Evolutionary conservation across 805 yeast genomes (phyloP).

Genomic region (Jamesozyma gamospora): DNA sequence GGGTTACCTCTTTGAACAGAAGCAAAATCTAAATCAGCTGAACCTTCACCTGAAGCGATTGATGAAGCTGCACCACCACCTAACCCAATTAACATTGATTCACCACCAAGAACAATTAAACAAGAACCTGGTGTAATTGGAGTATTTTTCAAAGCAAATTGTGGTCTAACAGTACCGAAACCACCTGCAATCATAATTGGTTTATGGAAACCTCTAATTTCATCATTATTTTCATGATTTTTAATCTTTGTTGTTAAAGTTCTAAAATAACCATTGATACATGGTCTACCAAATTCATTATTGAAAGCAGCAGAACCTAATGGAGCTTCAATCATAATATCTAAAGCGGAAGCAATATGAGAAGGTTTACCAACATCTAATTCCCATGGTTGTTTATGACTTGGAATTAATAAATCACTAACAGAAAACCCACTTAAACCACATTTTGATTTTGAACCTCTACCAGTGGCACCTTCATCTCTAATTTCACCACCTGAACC

Average conservation of each 20-base stretch:
- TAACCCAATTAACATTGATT: slow-evolving; percentile 92
- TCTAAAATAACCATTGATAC: slow-evolving; percentile 92
- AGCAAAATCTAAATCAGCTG: slow-evolving; percentile 94
- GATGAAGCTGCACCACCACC: slow-evolving; percentile 99
- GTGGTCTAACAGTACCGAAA: slow-evolving; percentile 92
- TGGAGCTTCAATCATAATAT: slow-evolving; percentile 96
- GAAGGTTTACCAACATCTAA: slow-evolving; percentile 76
- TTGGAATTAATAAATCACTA: slow-evolving; percentile 82
- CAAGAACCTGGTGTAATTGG: slow-evolving; percentile 87
- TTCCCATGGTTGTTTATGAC: slow-evolving; percentile 91
- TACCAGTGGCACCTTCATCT: slow-evolving; percentile 99
- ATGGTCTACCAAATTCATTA: slow-evolving; percentile 98
- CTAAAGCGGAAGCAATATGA: slow-evolving; percentile 87
- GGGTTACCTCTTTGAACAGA: slow-evolving; percentile 99
- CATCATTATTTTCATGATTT: slow-evolving; percentile 51
- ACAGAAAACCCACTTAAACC: slow-evolving; percentile 92
- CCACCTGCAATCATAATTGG: slow-evolving; percentile 99
- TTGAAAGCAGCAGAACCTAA: slow-evolving; percentile 96
- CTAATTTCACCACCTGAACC: slow-evolving; percentile 99
- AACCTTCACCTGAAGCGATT: slow-evolving; percentile 90
- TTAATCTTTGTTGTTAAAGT: slow-evolving; percentile 77
- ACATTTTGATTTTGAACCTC: slow-evolving; percentile 95
- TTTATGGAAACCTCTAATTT: slow-evolving; percentile 92
- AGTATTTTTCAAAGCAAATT: slow-evolving; percentile 76
- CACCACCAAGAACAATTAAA: slow-evolving; percentile 93